Conservation (phyloP, 441 rosid species). For the Kokia cookei region DNA sequence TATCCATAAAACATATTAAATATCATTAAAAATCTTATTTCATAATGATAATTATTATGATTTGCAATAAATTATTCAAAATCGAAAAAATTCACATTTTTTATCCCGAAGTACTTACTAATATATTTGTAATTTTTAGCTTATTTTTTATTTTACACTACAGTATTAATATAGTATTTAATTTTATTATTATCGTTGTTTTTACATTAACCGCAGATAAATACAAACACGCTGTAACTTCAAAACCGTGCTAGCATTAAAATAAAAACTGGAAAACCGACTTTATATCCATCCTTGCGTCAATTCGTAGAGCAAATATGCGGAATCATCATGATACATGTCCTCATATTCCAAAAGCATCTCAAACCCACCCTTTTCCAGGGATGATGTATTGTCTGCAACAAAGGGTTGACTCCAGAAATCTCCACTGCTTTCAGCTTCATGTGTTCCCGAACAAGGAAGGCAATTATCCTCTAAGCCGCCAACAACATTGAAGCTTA, state of each 20-base stretch:
- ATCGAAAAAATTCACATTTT: too few relatives aligned
- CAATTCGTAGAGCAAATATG: constrained; percentile 7
- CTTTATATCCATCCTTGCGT: constrained; percentile 8
- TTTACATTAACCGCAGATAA: fast-evolving
- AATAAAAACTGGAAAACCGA: background rate
- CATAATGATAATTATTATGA: too few relatives aligned
- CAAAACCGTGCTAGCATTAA: too few relatives aligned
- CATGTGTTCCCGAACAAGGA: background rate
- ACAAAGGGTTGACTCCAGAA: constrained; percentile 46
- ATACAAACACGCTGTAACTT: too few relatives aligned
- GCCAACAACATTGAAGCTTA: background rate
- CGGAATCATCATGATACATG: background rate
- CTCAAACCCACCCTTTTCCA: background rate
- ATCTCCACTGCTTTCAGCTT: constrained; percentile 16
- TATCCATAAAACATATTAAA: too few relatives aligned
- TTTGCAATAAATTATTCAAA: too few relatives aligned
- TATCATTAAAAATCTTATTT: too few relatives aligned
- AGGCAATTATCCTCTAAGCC: background rate
- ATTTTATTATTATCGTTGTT: too few relatives aligned
- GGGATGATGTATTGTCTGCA: constrained; percentile 8
- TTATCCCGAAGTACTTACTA: too few relatives aligned
- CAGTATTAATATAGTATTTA: fast-evolving
- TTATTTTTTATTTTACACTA: too few relatives aligned
- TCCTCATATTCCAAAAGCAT: constrained; percentile 3
- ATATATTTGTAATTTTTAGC: too few relatives aligned